Evolutionary conservation across 257 asterid genomes (phyloP).

Genomic region (Solanum pinnatisectum): DNA sequence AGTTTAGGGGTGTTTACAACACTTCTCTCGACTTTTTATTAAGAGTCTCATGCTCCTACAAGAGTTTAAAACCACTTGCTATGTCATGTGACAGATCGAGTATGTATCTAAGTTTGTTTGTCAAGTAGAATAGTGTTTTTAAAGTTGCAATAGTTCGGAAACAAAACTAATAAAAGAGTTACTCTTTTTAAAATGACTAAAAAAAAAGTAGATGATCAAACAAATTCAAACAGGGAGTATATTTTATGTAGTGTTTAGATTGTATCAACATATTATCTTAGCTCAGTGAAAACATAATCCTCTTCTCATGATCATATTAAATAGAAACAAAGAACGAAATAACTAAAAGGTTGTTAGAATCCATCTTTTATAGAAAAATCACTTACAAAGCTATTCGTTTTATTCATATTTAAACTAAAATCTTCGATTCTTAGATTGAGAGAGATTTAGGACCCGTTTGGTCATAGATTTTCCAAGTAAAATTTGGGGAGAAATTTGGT

Average conservation of each 20-base stretch:
- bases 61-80: not conserved
- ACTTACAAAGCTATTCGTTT: not conserved
- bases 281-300: not conserved
- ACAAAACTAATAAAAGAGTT: not conserved
- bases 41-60: not conserved
- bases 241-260: not conserved
- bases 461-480: no score
- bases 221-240: not conserved
- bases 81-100: no score
- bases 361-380: not conserved
- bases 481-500: no score
- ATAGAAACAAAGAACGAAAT: not conserved
- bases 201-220: not conserved
- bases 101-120: not conserved
- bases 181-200: not conserved
- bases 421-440: not conserved
- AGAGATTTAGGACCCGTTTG: not conserved
- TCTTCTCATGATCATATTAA: not conserved
- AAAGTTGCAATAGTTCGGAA: no score
- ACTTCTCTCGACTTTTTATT: not conserved
- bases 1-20: not conserved
- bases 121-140: no score
- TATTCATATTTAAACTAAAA: not conserved
- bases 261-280: not conserved
- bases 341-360: not conserved